A percentile compares a stretch with the other conserved stretches of the same genome.
These are phyloP conservation scores for Curvularia sp. DNA, from an alignment of 2,329 filamentous ascomycete species.

Conservation along the genomic window DNA sequence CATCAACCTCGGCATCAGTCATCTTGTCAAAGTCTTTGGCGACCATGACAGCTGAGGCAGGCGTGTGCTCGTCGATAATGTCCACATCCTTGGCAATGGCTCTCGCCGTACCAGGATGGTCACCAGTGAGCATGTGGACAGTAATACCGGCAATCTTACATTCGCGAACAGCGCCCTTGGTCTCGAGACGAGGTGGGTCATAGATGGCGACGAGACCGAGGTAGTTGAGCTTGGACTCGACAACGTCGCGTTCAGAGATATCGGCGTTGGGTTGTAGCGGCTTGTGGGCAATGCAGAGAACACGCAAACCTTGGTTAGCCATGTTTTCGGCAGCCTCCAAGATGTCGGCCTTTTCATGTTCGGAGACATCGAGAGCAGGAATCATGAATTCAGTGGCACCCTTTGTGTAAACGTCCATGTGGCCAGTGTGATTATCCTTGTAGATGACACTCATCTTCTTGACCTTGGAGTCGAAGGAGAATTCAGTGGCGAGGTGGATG, in stretches of 20 bases:
- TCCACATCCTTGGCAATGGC: conserved; percentile 58
- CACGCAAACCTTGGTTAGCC: conserved; percentile 49
- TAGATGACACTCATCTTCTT: conserved; percentile 53
- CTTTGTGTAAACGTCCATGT: conserved; percentile 49
- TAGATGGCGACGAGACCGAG: conserved; percentile 86
- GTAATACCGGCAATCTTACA: conserved; percentile 57
- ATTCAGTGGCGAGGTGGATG: conserved; percentile 47
- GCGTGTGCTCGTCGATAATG: conserved; percentile 46
- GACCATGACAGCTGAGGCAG: conserved; percentile 49
- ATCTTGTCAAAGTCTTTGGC: conserved; percentile 55
- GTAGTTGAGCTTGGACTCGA: conserved; percentile 74
- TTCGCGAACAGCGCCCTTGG: conserved; percentile 62
- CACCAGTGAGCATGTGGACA: conserved; percentile 59
- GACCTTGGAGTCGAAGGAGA: conserved; percentile 51
- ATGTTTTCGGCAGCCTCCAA: conserved; percentile 36
- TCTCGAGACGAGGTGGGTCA: conserved; percentile 83
- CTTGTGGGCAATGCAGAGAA: conserved; percentile 50
- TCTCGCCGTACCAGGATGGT: conserved; percentile 55
- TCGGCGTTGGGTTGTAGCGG: conserved; percentile 35
- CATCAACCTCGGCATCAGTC: conserved; percentile 53
- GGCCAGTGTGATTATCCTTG: conserved; percentile 37
- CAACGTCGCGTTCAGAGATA: conserved; percentile 59
- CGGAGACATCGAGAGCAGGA: conserved; percentile 40
- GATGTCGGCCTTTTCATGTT: conserved; percentile 33
- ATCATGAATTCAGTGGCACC: conserved; percentile 50